Evolutionary conservation across 139 green algal species (phyloP).

Genomic region (Coccomyxa sp.): DNA sequence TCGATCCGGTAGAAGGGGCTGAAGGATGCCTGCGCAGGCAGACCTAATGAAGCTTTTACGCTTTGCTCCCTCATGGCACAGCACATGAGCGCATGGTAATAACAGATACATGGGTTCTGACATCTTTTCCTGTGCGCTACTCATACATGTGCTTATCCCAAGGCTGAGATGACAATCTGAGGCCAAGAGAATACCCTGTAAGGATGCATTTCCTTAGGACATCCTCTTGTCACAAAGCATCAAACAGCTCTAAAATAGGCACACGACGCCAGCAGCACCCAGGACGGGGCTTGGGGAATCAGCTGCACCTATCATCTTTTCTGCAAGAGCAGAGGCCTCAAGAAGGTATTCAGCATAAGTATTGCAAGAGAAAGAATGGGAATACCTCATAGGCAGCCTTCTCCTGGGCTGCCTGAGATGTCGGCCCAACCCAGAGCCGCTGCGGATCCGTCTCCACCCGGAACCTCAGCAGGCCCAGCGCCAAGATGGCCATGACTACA

Average conservation of each 20-base stretch:
- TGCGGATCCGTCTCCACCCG: slow-evolving; percentile 53
- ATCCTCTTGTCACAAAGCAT: too few species aligned
- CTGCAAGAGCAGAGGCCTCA: too few species aligned
- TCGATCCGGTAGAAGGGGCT: slow-evolving; percentile 88
- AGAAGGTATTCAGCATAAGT: too few species aligned
- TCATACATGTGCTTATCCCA: background rate
- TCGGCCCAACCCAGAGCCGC: slow-evolving; percentile 72
- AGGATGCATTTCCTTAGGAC: background rate
- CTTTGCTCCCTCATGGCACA: too few species aligned
- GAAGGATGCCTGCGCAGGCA: slow-evolving; percentile 54
- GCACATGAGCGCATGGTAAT: background rate
- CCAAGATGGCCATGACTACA: slow-evolving; percentile 37
- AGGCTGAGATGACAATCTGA: background rate
- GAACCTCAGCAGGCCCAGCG: slow-evolving; percentile 51
- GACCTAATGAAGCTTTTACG: too few species aligned
- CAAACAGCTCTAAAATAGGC: too few species aligned
- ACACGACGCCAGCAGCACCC: too few species aligned
- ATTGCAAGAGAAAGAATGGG: too few species aligned
- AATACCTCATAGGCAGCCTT: slow-evolving; percentile 74
- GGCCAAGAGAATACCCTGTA: background rate
- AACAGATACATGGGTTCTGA: background rate
- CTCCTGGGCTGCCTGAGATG: slow-evolving; percentile 55
- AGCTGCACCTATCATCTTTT: too few species aligned
- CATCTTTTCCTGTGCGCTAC: background rate
- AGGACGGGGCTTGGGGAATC: too few species aligned